Conservation (phyloP, 208 protist genomes). For the Crithidia sp. region DNA sequence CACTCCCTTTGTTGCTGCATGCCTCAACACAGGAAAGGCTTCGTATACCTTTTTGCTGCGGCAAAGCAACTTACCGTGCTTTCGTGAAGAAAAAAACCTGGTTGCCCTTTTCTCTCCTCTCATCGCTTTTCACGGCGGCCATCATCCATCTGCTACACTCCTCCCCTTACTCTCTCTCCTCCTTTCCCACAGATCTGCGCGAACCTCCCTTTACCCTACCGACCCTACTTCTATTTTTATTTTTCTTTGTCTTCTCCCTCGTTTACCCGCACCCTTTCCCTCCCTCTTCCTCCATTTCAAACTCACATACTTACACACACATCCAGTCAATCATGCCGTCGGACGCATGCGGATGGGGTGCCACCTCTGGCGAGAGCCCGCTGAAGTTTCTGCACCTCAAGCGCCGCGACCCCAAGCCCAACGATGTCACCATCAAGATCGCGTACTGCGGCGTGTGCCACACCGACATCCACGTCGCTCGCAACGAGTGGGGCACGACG, state of each 20-base stretch:
- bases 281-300: background rate
- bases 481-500: slow-evolving; percentile 64
- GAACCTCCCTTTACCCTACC: no score
- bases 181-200: no score
- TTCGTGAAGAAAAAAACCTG: no score
- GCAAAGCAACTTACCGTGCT: no score
- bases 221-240: no score
- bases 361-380: slow-evolving; percentile 39
- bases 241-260: background rate
- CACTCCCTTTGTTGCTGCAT: no score
- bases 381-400: slow-evolving; percentile 47
- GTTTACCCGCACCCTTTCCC: background rate
- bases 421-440: slow-evolving; percentile 80
- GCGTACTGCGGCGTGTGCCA: slow-evolving; percentile 86
- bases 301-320: slow-evolving; percentile 5
- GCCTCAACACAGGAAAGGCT: no score
- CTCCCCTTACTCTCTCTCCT: no score
- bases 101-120: no score
- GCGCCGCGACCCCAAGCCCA: slow-evolving; percentile 42
- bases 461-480: slow-evolving; percentile 74
- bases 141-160: no score
- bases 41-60: no score
- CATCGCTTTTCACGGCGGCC: no score
- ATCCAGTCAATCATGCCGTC: slow-evolving; percentile 30
- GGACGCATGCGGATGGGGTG: slow-evolving; percentile 44